phyloP scores from a whole-genome alignment of 805 yeast species.

The Tetrapisispora pingtungensis region DNA sequence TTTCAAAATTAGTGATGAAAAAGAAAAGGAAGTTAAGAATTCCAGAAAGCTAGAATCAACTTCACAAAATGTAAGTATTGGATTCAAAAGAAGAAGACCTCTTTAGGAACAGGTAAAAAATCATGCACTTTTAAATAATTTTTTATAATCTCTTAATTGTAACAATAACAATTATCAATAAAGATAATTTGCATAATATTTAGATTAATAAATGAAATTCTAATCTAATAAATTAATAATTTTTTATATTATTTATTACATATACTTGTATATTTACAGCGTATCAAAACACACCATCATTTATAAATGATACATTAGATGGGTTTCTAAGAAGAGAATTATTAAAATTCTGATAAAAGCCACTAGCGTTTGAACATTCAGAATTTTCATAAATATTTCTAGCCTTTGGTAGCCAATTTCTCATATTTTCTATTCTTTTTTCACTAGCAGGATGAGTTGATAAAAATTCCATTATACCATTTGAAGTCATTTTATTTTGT shows the following conservation, averaged over 20 bases:
- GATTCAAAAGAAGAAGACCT: conserved; percentile 23
- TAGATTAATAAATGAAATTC: no score
- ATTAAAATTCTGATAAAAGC: conserved; percentile 16
- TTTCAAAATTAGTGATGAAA: neutral
- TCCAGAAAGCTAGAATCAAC: neutral
- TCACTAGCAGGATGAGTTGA: conserved; percentile 84
- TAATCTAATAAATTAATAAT: neutral
- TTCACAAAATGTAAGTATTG: conserved; percentile 11
- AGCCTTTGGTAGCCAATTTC: conserved; percentile 53
- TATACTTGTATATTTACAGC: no score
- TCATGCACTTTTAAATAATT: no score
- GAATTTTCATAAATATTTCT: conserved; percentile 21
- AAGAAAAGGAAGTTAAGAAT: neutral
- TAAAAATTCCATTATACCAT: conserved; percentile 46
- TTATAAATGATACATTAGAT: neutral
- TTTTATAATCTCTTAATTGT: neutral
- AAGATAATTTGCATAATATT: no score
- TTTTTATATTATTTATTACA: no score
- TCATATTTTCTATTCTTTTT: conserved; percentile 61
- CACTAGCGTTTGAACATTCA: conserved; percentile 18
- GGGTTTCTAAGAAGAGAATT: conserved; percentile 6
- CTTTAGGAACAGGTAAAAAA: neutral
- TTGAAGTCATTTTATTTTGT: conserved; percentile 15
- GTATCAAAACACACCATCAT: neutral
- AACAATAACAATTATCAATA: no score